Percentiles rank a stretch among this genome's conserved stretches.
phyloP scores from a whole-genome alignment of 805 yeast species.

The Pichia cabralensis region DNA sequence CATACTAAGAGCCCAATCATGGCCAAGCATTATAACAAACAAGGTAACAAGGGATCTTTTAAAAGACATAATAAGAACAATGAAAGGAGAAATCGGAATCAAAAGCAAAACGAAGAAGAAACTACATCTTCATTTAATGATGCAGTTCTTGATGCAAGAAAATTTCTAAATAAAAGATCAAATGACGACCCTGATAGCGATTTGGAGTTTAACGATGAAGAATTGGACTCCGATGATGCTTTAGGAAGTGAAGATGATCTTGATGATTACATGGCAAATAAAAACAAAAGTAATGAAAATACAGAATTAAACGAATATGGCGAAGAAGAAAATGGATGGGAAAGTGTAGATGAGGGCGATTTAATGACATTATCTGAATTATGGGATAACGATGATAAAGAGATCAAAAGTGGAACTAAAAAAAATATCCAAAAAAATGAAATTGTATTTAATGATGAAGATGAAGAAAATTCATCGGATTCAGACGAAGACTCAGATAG shows the following conservation, averaged over 20 bases:
- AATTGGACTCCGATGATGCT: constrained; percentile 67
- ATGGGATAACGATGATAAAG: constrained; percentile 73
- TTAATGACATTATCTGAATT: constrained; percentile 74
- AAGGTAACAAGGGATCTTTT: too few relatives aligned
- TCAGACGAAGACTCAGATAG: constrained; percentile 9
- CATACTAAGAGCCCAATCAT: too few relatives aligned
- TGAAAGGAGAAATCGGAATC: too few relatives aligned
- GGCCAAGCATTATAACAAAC: too few relatives aligned
- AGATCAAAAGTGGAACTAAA: constrained; percentile 13
- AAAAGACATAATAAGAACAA: too few relatives aligned
- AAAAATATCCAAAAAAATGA: constrained; percentile 8
- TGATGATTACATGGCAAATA: constrained; percentile 58
- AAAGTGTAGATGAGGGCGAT: constrained; percentile 67
- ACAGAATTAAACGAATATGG: constrained; percentile 23
- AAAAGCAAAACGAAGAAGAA: not conserved
- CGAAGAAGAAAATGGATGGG: constrained; percentile 53
- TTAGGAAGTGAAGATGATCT: constrained; percentile 71
- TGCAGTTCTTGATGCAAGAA: constrained; percentile 27
- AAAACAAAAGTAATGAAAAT: constrained; percentile 49
- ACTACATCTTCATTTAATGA: constrained; percentile 12
- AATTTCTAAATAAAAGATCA: constrained; percentile 13
- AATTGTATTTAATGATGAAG: constrained; percentile 16
- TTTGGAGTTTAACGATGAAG: constrained; percentile 29
- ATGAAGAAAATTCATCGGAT: constrained; percentile 16
- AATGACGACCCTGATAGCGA: constrained; percentile 17